Evolutionary conservation across 2,329 filamentous ascomycete genomes (phyloP).

Genomic region (Hypoxylon sp.): DNA sequence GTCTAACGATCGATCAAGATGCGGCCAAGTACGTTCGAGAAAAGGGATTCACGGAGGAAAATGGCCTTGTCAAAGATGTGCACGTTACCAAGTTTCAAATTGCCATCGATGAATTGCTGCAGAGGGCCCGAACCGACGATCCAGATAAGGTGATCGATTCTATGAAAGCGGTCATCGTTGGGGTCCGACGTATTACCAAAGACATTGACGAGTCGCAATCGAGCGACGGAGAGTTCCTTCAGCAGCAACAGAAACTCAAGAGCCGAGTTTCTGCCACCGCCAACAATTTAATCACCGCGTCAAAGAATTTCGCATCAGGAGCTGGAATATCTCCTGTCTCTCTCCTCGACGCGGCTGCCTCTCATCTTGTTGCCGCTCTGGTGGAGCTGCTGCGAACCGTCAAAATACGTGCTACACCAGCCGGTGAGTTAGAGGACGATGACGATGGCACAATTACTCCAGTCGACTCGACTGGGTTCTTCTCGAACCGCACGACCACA

Average conservation of each 20-base stretch:
- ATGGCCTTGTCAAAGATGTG: constrained; percentile 88
- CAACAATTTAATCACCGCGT: constrained; percentile 94
- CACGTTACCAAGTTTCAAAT: constrained; percentile 97
- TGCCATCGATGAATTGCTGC: constrained; percentile 90
- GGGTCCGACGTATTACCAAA: constrained; percentile 86
- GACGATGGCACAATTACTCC: constrained; percentile 77
- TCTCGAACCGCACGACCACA: constrained; percentile 69
- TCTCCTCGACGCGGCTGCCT: constrained; percentile 91
- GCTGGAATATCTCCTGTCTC: constrained; percentile 93
- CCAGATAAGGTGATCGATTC: constrained; percentile 83
- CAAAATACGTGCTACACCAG: constrained; percentile 84
- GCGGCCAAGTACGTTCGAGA: constrained; percentile 77
- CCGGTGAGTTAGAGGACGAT: constrained; percentile 82
- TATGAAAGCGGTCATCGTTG: constrained; percentile 88
- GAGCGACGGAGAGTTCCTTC: constrained; percentile 67
- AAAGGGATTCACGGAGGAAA: constrained; percentile 76
- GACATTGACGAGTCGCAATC: constrained; percentile 76
- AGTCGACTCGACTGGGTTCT: constrained; percentile 77
- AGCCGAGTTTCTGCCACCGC: constrained; percentile 90
- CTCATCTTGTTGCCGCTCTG: constrained; percentile 86
- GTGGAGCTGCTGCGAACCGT: constrained; percentile 87
- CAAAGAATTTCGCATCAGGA: constrained; percentile 89
- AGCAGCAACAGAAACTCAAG: constrained; percentile 79
- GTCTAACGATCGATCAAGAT: constrained; percentile 77
- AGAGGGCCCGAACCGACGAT: constrained; percentile 79